These are phyloP conservation scores for Lichtheimia ornata DNA, from an alignment of 371 early-diverging fungal genomes.

Conservation along the genomic window DNA sequence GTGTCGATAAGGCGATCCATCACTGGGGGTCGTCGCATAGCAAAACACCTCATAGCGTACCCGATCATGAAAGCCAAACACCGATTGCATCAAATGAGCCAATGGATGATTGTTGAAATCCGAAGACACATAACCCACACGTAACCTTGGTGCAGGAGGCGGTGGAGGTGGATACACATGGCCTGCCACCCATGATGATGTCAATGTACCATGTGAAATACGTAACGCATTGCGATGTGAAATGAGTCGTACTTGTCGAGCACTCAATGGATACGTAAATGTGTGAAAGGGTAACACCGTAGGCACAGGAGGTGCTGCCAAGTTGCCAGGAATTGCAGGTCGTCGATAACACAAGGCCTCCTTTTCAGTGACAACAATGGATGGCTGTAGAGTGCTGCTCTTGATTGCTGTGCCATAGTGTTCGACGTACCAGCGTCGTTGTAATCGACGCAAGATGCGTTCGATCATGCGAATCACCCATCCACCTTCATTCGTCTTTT, in stretches of 20 bases:
- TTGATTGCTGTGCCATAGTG: constrained; percentile 26
- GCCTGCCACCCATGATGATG: constrained; percentile 67
- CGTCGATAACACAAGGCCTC: constrained; percentile 50
- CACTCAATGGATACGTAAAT: constrained; percentile 84
- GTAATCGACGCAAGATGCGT: constrained; percentile 60
- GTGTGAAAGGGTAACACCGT: constrained; percentile 94
- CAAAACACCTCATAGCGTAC: constrained; percentile 70
- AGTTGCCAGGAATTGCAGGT: constrained; percentile 59
- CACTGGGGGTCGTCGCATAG: constrained; percentile 83
- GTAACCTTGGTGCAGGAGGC: constrained; percentile 62
- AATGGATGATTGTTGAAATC: constrained; percentile 94
- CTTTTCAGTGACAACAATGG: constrained; percentile 29
- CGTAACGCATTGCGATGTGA: constrained; percentile 84
- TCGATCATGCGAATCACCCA: constrained; percentile 75
- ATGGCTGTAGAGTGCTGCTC: constrained; percentile 8
- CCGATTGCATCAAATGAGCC: constrained; percentile 91
- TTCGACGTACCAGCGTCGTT: constrained; percentile 69
- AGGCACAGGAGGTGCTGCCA: constrained; percentile 72
- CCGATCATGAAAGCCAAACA: constrained; percentile 89
- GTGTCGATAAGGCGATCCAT: constrained; percentile 77
- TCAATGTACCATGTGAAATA: constrained; percentile 70
- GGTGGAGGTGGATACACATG: constrained; percentile 82
- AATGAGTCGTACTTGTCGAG: constrained; percentile 85
- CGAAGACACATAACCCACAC: constrained; percentile 88
- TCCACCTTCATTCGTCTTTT: constrained; percentile 71